Base-by-base conservation (phyloP, 805 yeast species). In the Candida wancherniae region DNA sequence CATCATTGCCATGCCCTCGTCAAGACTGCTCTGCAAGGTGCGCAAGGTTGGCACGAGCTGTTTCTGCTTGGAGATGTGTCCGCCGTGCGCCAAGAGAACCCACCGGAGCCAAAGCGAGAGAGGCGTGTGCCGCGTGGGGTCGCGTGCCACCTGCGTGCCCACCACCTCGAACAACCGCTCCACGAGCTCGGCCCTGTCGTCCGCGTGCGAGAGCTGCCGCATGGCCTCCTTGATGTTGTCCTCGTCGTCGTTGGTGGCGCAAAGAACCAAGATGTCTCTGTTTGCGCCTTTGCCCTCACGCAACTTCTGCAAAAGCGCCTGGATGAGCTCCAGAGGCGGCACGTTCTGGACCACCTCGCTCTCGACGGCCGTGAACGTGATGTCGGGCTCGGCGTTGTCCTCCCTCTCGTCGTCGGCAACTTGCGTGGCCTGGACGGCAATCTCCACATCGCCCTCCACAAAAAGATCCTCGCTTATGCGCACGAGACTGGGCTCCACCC, bases 31-130 rank as follows among this genome's bases (percentile, higher is more conserved):
- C 51, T 76, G 80, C 33, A 90, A 56, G 3, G 69, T 58, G 25
- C 75, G 75, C 31, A 82, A 61, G 14, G 77, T 63, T 22, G 67
- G 73, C 32, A 75, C 63, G 34, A 79, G 67, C 33, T 75, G 70
- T 5, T 68, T 57, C 22, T 73, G 63, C 19, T 69, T 63, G 9
- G 73, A 66, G 12, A 80, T 62, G 41, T 79, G 72, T 1, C 84
- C 74, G 15, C 88, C 85, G 48, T 81, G 83, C 9, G 73, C 58
- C 16, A 87, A 67, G 37, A 88, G 60, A 11, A 84, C 45, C 86
- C 92, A 85, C 54, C 84, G 83, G 31, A 88, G 64, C 96, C 97
- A 90, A 4, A 74, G 47, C 26, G 67, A 58, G 27, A 60, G 45
- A 9, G 55, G 34, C 11, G 49, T 35, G 19, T 45, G 49, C 25